A percentile compares a stretch with the other conserved stretches of the same genome.
These are phyloP conservation scores for Colletotrichum tofieldiae DNA, from an alignment of 2,329 filamentous ascomycete species.

Conservation along the genomic window DNA sequence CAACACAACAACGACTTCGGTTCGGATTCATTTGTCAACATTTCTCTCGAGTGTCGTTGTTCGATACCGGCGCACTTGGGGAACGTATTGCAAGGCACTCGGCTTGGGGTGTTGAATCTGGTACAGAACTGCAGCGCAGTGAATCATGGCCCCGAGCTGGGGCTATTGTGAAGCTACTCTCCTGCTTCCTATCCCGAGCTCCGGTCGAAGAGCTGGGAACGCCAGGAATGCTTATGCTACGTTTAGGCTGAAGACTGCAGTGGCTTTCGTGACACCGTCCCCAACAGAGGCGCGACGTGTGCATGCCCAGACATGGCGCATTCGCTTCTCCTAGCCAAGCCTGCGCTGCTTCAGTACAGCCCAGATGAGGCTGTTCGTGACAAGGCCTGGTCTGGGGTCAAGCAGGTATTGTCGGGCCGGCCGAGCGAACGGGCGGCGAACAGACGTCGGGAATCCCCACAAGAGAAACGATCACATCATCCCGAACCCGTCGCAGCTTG, in stretches of 20 bases:
- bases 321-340: not conserved
- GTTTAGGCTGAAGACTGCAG: not conserved
- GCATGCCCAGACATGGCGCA: not conserved
- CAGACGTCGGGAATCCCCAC: not conserved
- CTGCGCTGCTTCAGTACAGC: not conserved
- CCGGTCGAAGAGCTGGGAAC: not conserved
- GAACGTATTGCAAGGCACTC: no score
- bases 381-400: not conserved
- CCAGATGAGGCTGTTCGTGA: not conserved
- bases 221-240: not conserved
- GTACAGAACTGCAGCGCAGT: no score
- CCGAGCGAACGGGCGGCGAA: constrained; percentile 5
- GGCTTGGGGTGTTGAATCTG: no score
- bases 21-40: no score
- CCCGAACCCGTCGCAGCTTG: constrained; percentile 23
- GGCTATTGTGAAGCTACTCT: not conserved
- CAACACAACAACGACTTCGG: not conserved
- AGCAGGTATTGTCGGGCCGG: not conserved
- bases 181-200: not conserved
- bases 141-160: no score
- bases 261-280: not conserved
- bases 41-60: no score
- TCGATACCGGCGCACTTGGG: no score
- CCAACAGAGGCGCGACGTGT: not conserved
- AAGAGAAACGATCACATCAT: not conserved